These are phyloP conservation scores for Phytophthora sp. DNA, from an alignment of 352 stramenopile species.

Conservation along the genomic window DNA sequence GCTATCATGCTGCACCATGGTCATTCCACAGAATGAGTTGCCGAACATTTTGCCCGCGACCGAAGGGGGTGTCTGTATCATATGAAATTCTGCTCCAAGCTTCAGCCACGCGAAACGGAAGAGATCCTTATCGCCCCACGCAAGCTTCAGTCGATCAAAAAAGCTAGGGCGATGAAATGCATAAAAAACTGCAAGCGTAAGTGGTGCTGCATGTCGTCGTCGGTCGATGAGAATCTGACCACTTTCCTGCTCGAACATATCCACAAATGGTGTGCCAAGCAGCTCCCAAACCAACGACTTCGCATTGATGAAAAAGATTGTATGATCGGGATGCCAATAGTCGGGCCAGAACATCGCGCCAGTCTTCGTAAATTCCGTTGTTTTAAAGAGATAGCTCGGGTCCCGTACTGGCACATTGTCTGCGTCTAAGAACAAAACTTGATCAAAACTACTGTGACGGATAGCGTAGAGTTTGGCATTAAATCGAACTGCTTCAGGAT, in stretches of 20 bases:
- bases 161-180: conserved; percentile 54
- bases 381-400: conserved; percentile 65
- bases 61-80: conserved; percentile 52
- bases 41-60: conserved; percentile 37
- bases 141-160: conserved; percentile 57
- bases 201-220: conserved; percentile 27
- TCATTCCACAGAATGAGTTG: conserved; percentile 62
- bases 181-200: conserved; percentile 66
- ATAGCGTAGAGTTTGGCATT: conserved; percentile 66
- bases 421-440: conserved; percentile 71
- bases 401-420: conserved; percentile 69
- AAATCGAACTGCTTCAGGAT: conserved; percentile 37
- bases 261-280: conserved; percentile 52
- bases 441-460: conserved; percentile 58
- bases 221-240: conserved; percentile 68
- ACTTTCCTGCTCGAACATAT: conserved; percentile 83
- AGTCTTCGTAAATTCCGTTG: conserved; percentile 39
- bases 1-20: conserved; percentile 69
- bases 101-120: conserved; percentile 82
- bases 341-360: conserved; percentile 78
- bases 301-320: conserved; percentile 68
- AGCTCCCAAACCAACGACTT: conserved; percentile 65
- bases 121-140: conserved; percentile 75
- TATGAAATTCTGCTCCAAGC: conserved; percentile 49
- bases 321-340: conserved; percentile 67